phyloP scores from a whole-genome alignment of 1,284 basidiomycete genomes.

The Cutaneotrichosporon sp. region DNA sequence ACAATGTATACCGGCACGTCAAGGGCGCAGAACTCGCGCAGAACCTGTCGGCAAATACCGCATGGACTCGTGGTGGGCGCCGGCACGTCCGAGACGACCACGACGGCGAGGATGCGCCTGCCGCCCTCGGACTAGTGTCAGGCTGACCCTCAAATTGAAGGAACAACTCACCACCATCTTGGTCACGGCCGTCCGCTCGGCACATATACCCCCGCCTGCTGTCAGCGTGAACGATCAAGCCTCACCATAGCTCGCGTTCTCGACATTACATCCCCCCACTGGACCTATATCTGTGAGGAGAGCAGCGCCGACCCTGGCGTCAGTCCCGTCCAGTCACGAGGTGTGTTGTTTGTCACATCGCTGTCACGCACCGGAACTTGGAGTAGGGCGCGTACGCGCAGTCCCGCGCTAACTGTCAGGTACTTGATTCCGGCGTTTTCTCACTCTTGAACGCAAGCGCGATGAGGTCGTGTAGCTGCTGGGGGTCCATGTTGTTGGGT shows the following conservation, averaged over 20 bases:
- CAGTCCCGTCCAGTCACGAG: background rate
- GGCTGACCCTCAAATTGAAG: background rate
- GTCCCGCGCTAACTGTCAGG: conserved; percentile 56
- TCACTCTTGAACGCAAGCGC: conserved; percentile 37
- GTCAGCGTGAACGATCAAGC: conserved; percentile 6
- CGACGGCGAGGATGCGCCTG: conserved; percentile 66
- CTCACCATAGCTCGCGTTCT: conserved; percentile 85
- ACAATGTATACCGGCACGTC: conserved; percentile 74
- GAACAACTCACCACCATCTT: conserved; percentile 14
- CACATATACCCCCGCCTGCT: conserved; percentile 65
- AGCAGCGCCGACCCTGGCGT: conserved; percentile 71
- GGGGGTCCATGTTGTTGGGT: conserved; percentile 24
- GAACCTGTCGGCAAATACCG: conserved; percentile 86
- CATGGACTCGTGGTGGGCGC: conserved; percentile 69
- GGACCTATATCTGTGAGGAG: conserved; percentile 67
- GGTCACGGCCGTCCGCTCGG: conserved; percentile 75
- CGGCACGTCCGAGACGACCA: conserved; percentile 71
- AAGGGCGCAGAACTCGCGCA: conserved; percentile 80
- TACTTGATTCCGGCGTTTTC: background rate
- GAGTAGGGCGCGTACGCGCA: conserved; percentile 72
- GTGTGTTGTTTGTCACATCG: background rate
- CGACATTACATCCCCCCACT: conserved; percentile 79
- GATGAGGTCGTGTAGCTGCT: conserved; percentile 42
- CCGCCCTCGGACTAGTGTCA: conserved; percentile 69
- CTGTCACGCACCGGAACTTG: conserved; percentile 62